These are phyloP conservation scores for Thraustochytrium striatum DNA, from an alignment of 352 stramenopile species.

Conservation along the genomic window DNA sequence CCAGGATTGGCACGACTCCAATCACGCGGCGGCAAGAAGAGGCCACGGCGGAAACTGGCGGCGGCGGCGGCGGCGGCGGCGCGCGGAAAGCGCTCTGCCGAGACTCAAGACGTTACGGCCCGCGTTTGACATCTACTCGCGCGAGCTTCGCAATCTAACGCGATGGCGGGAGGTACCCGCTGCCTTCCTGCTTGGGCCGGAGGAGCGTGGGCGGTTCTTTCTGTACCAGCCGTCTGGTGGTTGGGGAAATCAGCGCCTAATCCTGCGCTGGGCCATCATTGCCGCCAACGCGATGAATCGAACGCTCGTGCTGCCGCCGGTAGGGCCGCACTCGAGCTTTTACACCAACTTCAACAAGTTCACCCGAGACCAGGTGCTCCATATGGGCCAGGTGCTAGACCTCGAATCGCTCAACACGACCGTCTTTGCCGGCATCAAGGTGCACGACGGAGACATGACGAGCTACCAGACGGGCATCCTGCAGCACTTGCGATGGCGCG, in stretches of 20 bases:
- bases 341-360: conserved; percentile 46
- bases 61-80: no score
- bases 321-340: conserved; percentile 37
- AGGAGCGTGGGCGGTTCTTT: conserved; percentile 30
- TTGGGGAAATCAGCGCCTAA: conserved; percentile 46
- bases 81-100: no score
- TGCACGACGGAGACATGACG: conserved; percentile 39
- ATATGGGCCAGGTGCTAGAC: conserved; percentile 41
- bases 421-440: conserved; percentile 32
- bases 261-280: conserved; percentile 38
- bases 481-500: background rate
- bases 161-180: background rate
- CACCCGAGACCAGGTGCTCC: background rate
- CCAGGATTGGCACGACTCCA: no score
- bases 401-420: conserved; percentile 15
- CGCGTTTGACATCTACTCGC: no score
- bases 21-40: no score
- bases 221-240: conserved; percentile 43
- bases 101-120: no score
- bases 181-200: background rate
- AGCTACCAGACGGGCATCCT: conserved; percentile 13
- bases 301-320: conserved; percentile 41
- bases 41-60: no score
- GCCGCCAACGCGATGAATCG: conserved; percentile 47
- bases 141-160: no score